Percentiles rank a stretch among this genome's conserved stretches.
Evolutionary conservation across 2,329 filamentous ascomycete species (phyloP).

Genomic region (Sclerotinia trifoliorum): DNA sequence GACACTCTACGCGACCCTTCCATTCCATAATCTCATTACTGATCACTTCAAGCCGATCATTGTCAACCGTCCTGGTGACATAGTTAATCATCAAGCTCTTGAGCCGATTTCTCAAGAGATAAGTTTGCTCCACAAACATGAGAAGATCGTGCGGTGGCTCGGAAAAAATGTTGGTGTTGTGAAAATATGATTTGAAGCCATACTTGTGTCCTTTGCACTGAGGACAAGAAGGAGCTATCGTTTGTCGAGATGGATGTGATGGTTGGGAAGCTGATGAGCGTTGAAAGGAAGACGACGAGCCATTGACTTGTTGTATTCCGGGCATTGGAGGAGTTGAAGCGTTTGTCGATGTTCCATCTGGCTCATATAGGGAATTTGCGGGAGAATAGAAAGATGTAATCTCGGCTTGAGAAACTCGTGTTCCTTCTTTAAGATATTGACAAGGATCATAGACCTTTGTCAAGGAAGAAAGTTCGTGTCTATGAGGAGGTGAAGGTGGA

Average conservation of each 20-base stretch:
- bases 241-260: neutral
- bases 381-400: conserved; percentile 13
- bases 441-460: conserved; percentile 7
- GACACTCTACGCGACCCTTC: conserved; percentile 25
- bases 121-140: conserved; percentile 31
- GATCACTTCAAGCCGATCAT: conserved; percentile 21
- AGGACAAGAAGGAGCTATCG: conserved; percentile 24
- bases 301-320: neutral
- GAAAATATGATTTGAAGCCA: conserved; percentile 36
- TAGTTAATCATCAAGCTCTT: conserved; percentile 34
- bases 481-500: conserved; percentile 11
- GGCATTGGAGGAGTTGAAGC: conserved; percentile 15
- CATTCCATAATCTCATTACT: conserved; percentile 25
- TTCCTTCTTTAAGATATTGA: neutral
- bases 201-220: conserved; percentile 34
- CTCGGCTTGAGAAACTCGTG: conserved; percentile 7
- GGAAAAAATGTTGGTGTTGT: conserved; percentile 31
- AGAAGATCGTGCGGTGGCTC: conserved; percentile 33
- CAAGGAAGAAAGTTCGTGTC: conserved; percentile 5
- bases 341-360: conserved; percentile 12
- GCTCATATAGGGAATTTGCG: conserved; percentile 12
- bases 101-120: conserved; percentile 31
- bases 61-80: conserved; percentile 24
- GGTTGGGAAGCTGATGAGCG: neutral
- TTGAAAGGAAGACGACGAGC: neutral